Base-by-base conservation (phyloP, 768 basidiomycete genomes). In the Omphalotus guepiniiformis region DNA sequence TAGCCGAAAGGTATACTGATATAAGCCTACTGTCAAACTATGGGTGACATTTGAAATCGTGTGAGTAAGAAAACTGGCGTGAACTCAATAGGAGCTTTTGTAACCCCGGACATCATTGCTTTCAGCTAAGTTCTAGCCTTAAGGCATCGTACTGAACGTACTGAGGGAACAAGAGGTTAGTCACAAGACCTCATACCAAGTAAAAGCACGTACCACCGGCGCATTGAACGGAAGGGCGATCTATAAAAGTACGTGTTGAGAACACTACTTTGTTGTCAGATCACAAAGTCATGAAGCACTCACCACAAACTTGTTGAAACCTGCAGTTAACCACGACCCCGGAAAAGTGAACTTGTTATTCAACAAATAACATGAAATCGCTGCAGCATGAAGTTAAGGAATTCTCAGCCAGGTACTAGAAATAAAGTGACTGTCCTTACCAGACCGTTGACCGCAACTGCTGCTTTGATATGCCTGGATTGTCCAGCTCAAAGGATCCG, bases 371-470 rank as follows among this genome's bases (percentile, higher is more conserved):
- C 60, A 62, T 1, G 60, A 62, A 11, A 62, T 59, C 11, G 57
- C 60, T 59, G 37, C 6, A 19, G 13, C n/a, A 13, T 15, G 15
- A 11, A 8, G 13, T n/a, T 2, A 36, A 26, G n/a, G 7, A 29
- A 44, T 34, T 38, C 18, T 8, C 13, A 15, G 4, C 32, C 12
- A 22, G 19, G 6, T 15, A 9, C 22, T 9, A 30, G 15, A 4
- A 19, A 4, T 27, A 16, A 16, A 16, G n/a, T 13, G 9, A 9
- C 30, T 18, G 13, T 6, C 51, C 48, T 6, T 19, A 59, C 60
- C 60, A 5, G 58, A 62, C 2, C 60, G 60, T 36, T 55, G 55
- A 0, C 55, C 61, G 47, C 61, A 62, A 36, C 61, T 62, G 41
- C 58, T 57, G 34, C 61, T 62, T 41, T 62, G 35, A n/a, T 47